Conservation (phyloP, 2,329 filamentous ascomycete genomes). For the Periconia digitata region DNA sequence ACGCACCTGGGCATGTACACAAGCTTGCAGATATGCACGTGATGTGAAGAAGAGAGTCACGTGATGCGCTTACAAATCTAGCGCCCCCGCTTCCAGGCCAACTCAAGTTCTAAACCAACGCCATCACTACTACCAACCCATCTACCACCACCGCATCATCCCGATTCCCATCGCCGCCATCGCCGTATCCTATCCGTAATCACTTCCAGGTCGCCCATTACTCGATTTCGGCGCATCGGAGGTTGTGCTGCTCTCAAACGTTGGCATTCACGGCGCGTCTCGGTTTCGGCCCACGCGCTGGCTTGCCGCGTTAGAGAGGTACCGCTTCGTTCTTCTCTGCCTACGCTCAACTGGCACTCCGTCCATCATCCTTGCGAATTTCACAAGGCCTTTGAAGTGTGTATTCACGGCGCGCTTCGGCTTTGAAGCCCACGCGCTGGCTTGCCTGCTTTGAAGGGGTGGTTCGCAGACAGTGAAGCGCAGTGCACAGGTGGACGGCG, state of each 20-base stretch:
- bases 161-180: no score
- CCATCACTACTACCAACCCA: no score
- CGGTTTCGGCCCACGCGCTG: conserved; percentile 3
- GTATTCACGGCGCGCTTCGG: conserved; percentile 6
- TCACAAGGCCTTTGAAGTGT: conserved; percentile 14
- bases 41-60: no score
- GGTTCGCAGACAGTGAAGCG: conserved; percentile 13
- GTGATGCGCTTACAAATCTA: no score
- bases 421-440: conserved; percentile 12
- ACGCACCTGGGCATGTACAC: no score
- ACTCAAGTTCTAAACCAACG: no score
- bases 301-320: conserved; percentile 3
- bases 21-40: no score
- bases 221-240: no score
- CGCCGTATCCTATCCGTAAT: no score
- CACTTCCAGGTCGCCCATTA: no score
- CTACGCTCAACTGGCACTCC: conserved; percentile 3
- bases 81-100: no score
- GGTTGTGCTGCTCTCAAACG: conserved; percentile 7
- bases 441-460: conserved; percentile 12
- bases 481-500: conserved; percentile 4
- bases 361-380: conserved; percentile 19
- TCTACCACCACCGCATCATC: no score
- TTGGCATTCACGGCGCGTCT: conserved; percentile 1
- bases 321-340: conserved; percentile 3